A percentile compares a stretch with the other conserved stretches of the same genome.
Evolutionary conservation across 1,284 basidiomycete genomes (phyloP).

Genomic region (Athelia psychrophila): DNA sequence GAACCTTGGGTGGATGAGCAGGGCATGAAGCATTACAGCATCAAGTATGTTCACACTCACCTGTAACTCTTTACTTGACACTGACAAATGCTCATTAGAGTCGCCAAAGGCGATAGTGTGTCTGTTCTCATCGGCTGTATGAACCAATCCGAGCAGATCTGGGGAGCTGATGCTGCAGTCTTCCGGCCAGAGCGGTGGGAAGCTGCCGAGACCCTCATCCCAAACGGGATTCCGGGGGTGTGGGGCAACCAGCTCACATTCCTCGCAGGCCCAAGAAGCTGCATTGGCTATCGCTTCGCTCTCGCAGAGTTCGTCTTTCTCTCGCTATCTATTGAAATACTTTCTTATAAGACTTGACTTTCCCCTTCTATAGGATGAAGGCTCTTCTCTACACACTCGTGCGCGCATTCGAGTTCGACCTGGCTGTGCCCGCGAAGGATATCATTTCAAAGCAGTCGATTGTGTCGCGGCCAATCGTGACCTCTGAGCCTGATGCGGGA

Average conservation of each 20-base stretch:
- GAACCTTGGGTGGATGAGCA: slow-evolving; percentile 13
- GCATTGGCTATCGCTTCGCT: slow-evolving; percentile 72
- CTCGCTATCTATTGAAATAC: slow-evolving; percentile 12
- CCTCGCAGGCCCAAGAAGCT: slow-evolving; percentile 56
- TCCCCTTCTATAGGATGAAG: slow-evolving; percentile 41
- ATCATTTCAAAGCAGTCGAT: slow-evolving; percentile 34
- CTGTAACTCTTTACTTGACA: not conserved
- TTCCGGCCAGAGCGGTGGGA: slow-evolving; percentile 62
- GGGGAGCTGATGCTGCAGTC: slow-evolving; percentile 44
- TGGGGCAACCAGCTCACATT: slow-evolving; percentile 62
- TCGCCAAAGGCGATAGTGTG: slow-evolving; percentile 34
- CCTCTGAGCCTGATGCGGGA: not conserved
- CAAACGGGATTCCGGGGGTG: slow-evolving; percentile 47
- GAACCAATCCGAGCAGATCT: slow-evolving; percentile 37
- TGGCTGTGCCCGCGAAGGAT: slow-evolving; percentile 42
- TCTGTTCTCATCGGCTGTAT: slow-evolving; percentile 35
- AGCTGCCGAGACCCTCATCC: slow-evolving; percentile 38
- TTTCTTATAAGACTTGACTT: not conserved
- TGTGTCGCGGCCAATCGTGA: slow-evolving; percentile 38
- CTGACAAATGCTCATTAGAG: slow-evolving; percentile 17
- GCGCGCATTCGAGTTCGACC: slow-evolving; percentile 52
- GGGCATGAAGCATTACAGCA: slow-evolving; percentile 10
- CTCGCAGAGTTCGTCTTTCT: slow-evolving; percentile 49
- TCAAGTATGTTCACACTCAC: slow-evolving; percentile 10
- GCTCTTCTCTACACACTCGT: slow-evolving; percentile 56